Evolutionary conservation across 2,329 filamentous ascomycete genomes (phyloP).

Genomic region (Alternaria triticimaculans): DNA sequence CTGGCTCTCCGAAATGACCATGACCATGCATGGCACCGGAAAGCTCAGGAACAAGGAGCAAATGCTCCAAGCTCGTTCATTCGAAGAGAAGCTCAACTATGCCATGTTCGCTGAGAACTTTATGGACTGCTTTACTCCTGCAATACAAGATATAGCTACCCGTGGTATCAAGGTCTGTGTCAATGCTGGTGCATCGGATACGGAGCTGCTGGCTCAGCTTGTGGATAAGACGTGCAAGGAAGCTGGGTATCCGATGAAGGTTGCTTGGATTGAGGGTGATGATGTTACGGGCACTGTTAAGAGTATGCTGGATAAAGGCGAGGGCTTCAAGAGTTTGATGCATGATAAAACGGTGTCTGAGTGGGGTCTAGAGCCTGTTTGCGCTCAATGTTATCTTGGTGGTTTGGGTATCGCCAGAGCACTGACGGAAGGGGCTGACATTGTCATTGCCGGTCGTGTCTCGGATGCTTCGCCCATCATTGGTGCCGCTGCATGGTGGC

Average conservation of each 20-base stretch:
- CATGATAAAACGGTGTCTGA: slow-evolving; percentile 48
- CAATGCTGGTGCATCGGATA: slow-evolving; percentile 43
- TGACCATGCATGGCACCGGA: slow-evolving; percentile 37
- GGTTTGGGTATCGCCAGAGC: slow-evolving; percentile 33
- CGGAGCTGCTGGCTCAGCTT: slow-evolving; percentile 32
- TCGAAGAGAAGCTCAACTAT: slow-evolving; percentile 45
- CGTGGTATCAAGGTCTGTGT: slow-evolving; percentile 41
- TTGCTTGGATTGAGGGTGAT: slow-evolving; percentile 54
- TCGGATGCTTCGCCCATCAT: slow-evolving; percentile 51
- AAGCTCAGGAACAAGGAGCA: slow-evolving; percentile 43
- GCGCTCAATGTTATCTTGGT: slow-evolving; percentile 22
- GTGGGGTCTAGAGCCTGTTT: slow-evolving; percentile 40
- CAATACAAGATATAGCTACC: slow-evolving; percentile 39
- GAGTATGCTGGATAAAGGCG: slow-evolving; percentile 48
- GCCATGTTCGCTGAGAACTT: slow-evolving; percentile 51
- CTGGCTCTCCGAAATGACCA: slow-evolving; percentile 42
- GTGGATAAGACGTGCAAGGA: slow-evolving; percentile 36
- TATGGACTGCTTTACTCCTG: slow-evolving; percentile 55
- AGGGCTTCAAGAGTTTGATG: slow-evolving; percentile 45
- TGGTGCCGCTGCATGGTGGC: slow-evolving; percentile 59
- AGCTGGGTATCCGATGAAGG: slow-evolving; percentile 34
- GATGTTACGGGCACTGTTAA: slow-evolving; percentile 47
- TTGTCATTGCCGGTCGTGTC: slow-evolving; percentile 42
- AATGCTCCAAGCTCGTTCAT: slow-evolving; percentile 51
- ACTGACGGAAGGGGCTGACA: slow-evolving; percentile 35